phyloP scores from a whole-genome alignment of 805 yeast genomes.

The Nakazawaea ernobii region DNA sequence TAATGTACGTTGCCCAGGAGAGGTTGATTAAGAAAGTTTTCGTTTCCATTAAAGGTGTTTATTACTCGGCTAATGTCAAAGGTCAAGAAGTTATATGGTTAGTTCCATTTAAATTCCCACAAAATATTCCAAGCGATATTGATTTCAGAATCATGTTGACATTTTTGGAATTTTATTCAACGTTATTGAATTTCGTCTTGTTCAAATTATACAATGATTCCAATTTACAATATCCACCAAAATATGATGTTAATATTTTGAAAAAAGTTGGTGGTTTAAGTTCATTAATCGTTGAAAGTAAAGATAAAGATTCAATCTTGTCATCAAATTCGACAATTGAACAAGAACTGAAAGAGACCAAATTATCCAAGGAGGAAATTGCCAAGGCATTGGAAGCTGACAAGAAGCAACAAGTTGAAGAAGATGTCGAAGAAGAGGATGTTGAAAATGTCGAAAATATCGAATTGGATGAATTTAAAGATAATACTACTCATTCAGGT shows the following conservation, averaged over 20 bases:
- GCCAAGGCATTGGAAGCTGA: constrained; percentile 53
- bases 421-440: constrained; percentile 30
- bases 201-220: constrained; percentile 81
- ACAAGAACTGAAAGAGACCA: constrained; percentile 26
- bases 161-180: constrained; percentile 91
- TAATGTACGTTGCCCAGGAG: constrained; percentile 86
- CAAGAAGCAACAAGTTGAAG: constrained; percentile 29
- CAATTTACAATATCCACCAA: constrained; percentile 88
- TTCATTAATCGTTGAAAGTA: constrained; percentile 68
- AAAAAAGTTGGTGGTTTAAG: constrained; percentile 89
- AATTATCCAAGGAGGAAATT: constrained; percentile 35
- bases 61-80: constrained; percentile 81
- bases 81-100: constrained; percentile 97
- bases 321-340: constrained; percentile 18
- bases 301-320: constrained; percentile 17
- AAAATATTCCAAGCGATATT: constrained; percentile 87
- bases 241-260: constrained; percentile 61
- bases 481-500: constrained; percentile 55
- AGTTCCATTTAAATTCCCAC: constrained; percentile 95
- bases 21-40: constrained; percentile 80
- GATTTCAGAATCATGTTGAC: constrained; percentile 97
- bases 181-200: constrained; percentile 81
- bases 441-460: constrained; percentile 37
- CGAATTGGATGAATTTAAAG: constrained; percentile 68
- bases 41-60: constrained; percentile 95